These are phyloP conservation scores for Vitis cinerea DNA, from an alignment of 164 flowering plant species.

Conservation along the genomic window DNA sequence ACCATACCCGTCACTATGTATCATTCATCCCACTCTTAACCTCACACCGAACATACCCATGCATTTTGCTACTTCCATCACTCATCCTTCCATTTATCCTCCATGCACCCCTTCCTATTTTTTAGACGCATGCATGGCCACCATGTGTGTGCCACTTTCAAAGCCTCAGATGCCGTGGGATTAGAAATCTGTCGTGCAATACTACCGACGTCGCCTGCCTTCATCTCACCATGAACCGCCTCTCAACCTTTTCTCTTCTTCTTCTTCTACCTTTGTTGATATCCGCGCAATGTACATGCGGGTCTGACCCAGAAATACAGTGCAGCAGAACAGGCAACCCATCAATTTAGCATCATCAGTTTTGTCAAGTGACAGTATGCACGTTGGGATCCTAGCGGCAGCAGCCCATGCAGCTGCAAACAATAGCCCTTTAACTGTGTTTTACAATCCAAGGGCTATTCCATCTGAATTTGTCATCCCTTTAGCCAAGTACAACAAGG, in stretches of 20 bases:
- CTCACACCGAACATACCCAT: too few relatives aligned
- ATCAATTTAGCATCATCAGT: constrained; percentile 90
- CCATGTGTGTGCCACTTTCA: too few relatives aligned
- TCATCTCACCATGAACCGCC: too few relatives aligned
- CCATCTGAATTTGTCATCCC: constrained; percentile 99
- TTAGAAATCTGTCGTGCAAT: too few relatives aligned
- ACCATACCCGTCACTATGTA: too few relatives aligned
- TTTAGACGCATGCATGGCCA: too few relatives aligned
- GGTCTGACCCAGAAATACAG: not conserved
- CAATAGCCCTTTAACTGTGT: constrained; percentile 86
- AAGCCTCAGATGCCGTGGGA: too few relatives aligned
- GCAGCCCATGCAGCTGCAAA: constrained; percentile 98
- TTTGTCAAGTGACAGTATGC: constrained; percentile 97
- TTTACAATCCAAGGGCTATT: constrained; percentile 95
- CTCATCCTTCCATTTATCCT: too few relatives aligned
- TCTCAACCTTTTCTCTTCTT: not conserved
- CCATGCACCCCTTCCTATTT: too few relatives aligned
- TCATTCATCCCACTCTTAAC: too few relatives aligned
- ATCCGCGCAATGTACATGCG: constrained; percentile 20
- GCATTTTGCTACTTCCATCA: too few relatives aligned
- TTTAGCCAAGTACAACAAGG: constrained; percentile 91
- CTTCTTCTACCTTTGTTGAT: not conserved
- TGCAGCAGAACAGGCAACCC: constrained; percentile 85
- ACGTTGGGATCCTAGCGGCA: constrained; percentile 95
- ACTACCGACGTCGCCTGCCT: too few relatives aligned